Evolutionary conservation across 2,329 filamentous ascomycete genomes (phyloP).

Genomic region (Penicillium sumatraense): DNA sequence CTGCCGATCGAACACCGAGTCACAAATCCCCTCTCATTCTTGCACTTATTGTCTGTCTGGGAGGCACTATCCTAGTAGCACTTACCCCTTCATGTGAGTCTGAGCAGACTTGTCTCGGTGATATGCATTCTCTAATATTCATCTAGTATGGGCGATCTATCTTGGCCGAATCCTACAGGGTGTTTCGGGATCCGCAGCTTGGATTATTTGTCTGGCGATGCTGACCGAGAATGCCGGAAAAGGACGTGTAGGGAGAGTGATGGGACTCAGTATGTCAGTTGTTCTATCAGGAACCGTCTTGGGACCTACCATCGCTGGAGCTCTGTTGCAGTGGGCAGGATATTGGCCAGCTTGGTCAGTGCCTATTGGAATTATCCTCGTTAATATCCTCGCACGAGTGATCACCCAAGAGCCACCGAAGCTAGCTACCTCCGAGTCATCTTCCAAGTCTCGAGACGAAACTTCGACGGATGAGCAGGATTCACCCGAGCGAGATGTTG

Average conservation of each 20-base stretch:
- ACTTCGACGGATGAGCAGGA: neutral
- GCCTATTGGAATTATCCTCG: neutral
- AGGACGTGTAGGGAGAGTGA: neutral
- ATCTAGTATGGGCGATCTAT: neutral
- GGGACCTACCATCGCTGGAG: neutral
- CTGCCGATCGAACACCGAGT: constrained; percentile 12
- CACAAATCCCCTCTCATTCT: constrained; percentile 17
- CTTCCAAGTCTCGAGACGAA: neutral
- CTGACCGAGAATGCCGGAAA: neutral
- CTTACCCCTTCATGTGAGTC: neutral
- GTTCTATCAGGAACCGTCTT: neutral
- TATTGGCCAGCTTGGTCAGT: neutral
- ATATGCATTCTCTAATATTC: neutral
- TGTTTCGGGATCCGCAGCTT: neutral
- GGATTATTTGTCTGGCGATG: constrained; percentile 2
- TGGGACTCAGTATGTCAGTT: neutral
- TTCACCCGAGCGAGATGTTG: neutral
- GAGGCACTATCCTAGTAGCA: constrained; percentile 21
- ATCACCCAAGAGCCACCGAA: neutral
- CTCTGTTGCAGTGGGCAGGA: neutral
- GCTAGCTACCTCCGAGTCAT: neutral
- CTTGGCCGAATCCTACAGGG: neutral
- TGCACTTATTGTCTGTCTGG: constrained; percentile 8
- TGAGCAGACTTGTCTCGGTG: neutral
- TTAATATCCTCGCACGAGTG: neutral